phyloP scores from a whole-genome alignment of 129 eudicot species.

The Deinandra increscens region DNA sequence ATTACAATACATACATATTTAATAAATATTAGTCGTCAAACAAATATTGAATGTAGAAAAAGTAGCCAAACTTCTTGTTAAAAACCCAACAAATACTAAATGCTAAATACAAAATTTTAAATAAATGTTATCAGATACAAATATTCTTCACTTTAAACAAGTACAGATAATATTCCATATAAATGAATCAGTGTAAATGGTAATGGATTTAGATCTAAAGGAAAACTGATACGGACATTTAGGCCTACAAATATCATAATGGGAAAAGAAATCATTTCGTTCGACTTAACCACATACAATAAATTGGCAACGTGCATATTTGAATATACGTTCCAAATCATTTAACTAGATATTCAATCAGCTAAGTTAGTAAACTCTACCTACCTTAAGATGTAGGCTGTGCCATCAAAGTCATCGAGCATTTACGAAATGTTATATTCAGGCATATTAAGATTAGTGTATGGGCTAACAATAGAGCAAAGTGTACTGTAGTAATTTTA shows the following conservation, averaged over 20 bases:
- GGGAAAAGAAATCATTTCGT: not conserved
- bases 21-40: not conserved
- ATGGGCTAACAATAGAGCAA: not conserved
- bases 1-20: not conserved
- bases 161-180: slow-evolving; percentile 1
- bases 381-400: not conserved
- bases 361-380: not conserved
- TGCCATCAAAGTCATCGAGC: not conserved
- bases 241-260: not conserved
- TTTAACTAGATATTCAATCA: not conserved
- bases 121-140: not conserved
- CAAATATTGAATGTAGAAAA: not conserved
- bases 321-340: slow-evolving; percentile 2
- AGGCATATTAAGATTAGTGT: not conserved
- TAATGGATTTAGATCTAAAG: not conserved
- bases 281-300: not conserved
- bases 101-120: not conserved
- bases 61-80: not conserved
- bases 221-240: not conserved
- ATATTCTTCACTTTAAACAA: not conserved
- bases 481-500: not conserved
- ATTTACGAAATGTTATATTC: not conserved
- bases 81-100: not conserved
- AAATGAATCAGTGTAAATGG: not conserved
- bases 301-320: not conserved